Base-by-base conservation (phyloP, 352 stramenopile genomes). In the Phytophthora chlamydospora region DNA sequence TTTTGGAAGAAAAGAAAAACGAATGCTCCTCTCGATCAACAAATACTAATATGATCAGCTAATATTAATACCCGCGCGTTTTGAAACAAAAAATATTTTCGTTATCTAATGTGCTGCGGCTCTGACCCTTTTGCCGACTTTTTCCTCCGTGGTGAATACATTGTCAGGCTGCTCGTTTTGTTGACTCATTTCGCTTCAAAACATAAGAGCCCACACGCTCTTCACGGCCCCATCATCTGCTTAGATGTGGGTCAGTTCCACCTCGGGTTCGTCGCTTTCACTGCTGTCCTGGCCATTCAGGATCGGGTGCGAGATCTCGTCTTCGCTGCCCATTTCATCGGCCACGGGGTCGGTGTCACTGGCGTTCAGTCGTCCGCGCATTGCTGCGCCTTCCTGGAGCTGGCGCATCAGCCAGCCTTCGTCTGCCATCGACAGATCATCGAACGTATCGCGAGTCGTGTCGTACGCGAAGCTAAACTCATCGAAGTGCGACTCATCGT, bases 401-500 rank as follows among this genome's bases (percentile, higher is more conserved):
- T 92, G 85, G 50, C 78, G 80, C 76, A 94, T 84, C 33, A 94
- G 63, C 85, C 85, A 94, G 38, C 85, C 85, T 58, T 94, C 83
- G 52, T 94, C 85, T 8, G 83, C 85, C 85, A 94, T 94, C 46
- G 75, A 90, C 10, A 92, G 60, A 8, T 84, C 76, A 44, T 93
- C 80, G 41, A 93, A 89, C 44, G 83, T 94, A 31, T 81, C 66
- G 48, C 85, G 83, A 56, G 62, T 91, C 44, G 70, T 88, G 67
- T 96, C 87, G 56, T 91, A 94, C 29, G 78, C 83, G 59, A 96
- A 96, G 68, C 82, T 93, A 58, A 96, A 96, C 57, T 94, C 87
- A 57, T 94, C 87, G 51, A 96, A 94, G 66, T 96, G 82, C 8
- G 81, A 89, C 56, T 89, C 76, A 46, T 89, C 78, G 21, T 67